phyloP scores from a whole-genome alignment of 2,329 filamentous ascomycete species.

The Colletotrichum simmondsii region DNA sequence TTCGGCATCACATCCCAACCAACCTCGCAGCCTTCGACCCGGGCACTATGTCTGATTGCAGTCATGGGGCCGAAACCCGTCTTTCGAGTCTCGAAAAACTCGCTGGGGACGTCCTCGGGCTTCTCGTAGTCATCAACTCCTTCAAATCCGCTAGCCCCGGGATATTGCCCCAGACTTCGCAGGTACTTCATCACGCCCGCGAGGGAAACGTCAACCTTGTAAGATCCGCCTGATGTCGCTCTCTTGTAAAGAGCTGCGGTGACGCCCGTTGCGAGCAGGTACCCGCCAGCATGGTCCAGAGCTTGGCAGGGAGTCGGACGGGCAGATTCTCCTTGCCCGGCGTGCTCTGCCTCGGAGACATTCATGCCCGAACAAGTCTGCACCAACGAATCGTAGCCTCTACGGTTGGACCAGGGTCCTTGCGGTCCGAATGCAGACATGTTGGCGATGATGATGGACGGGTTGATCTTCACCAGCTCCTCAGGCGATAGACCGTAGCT shows the following conservation, averaged over 20 bases:
- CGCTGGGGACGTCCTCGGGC: constrained; percentile 37
- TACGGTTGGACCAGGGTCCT: constrained; percentile 51
- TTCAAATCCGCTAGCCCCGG: constrained; percentile 55
- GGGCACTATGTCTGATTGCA: constrained; percentile 59
- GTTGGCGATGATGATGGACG: constrained; percentile 60
- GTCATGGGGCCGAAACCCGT: constrained; percentile 58
- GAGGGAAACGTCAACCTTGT: constrained; percentile 64
- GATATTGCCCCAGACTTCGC: constrained; percentile 62
- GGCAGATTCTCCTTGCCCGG: constrained; percentile 49
- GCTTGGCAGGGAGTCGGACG: constrained; percentile 63
- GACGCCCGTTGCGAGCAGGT: constrained; percentile 64
- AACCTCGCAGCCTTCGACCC: constrained; percentile 54
- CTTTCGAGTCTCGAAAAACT: constrained; percentile 55
- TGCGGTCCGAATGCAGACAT: constrained; percentile 62
- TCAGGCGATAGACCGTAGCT: constrained; percentile 49
- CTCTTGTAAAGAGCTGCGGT: constrained; percentile 61
- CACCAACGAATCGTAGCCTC: background rate
- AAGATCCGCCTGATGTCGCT: constrained; percentile 56
- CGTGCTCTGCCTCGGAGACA: constrained; percentile 62
- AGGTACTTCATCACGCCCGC: constrained; percentile 60
- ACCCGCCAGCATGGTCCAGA: constrained; percentile 66
- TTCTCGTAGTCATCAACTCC: constrained; percentile 42
- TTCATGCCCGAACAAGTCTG: constrained; percentile 67
- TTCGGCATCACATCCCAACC: constrained; percentile 65
- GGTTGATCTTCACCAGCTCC: constrained; percentile 50